Conservation (phyloP, 78 protist genomes). For the Protostelium mycophagum region DNA sequence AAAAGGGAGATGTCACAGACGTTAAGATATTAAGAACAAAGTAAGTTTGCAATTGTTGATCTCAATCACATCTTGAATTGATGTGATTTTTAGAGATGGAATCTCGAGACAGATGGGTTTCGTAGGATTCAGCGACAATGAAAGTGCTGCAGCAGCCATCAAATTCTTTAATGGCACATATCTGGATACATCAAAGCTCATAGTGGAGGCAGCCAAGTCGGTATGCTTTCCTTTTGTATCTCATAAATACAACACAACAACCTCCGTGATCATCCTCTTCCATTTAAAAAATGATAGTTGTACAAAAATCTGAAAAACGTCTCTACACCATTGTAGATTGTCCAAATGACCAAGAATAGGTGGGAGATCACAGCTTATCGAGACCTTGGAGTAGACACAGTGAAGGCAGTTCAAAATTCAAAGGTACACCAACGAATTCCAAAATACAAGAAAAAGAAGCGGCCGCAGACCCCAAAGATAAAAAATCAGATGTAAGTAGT, state of each 20-base stretch:
- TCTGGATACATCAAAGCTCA: slow-evolving; percentile 79
- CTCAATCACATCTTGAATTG: background rate
- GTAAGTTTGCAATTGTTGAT: slow-evolving; percentile 3
- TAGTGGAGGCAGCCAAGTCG: slow-evolving; percentile 70
- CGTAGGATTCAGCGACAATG: slow-evolving; percentile 76
- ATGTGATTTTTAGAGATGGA: slow-evolving; percentile 65
- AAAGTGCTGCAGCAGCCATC: slow-evolving; percentile 75
- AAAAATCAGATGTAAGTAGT: background rate
- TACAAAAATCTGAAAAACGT: background rate
- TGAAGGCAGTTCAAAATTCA: slow-evolving; percentile 60
- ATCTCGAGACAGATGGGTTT: slow-evolving; percentile 87
- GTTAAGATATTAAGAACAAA: slow-evolving; percentile 35
- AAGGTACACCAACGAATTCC: slow-evolving; percentile 4
- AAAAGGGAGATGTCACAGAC: slow-evolving; percentile 45
- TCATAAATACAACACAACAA: background rate
- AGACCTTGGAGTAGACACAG: slow-evolving; percentile 82
- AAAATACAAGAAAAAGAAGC: slow-evolving; percentile 13
- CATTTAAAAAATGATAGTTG: too few species aligned
- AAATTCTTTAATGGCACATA: slow-evolving; percentile 60
- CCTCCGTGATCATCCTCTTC: too few species aligned
- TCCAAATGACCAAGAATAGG: slow-evolving; percentile 1
- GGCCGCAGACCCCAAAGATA: background rate
- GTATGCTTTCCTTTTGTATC: background rate
- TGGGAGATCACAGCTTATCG: slow-evolving; percentile 21
- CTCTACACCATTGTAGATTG: background rate